Base-by-base conservation (phyloP, 148 eudicot species). In the Rhododendron vialii region DNA sequence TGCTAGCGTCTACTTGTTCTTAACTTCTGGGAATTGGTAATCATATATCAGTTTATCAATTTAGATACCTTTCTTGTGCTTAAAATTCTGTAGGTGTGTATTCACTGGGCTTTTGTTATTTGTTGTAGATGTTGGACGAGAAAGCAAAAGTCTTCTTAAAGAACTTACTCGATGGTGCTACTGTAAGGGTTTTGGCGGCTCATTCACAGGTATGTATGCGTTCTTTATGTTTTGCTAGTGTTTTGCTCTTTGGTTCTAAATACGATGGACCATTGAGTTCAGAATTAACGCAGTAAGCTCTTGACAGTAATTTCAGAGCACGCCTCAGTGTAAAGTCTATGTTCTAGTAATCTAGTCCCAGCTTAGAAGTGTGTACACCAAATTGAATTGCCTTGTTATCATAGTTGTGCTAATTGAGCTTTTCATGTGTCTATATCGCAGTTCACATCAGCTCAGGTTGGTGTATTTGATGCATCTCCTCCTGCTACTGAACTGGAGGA, bases 91-190 rank as follows among this genome's bases (percentile, higher is more conserved):
- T 51, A 75, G 33, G 14, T 75, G 24, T 65, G 33, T 5, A 33
- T 36, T 65, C 20, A 22, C 43, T 51, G 81, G 11, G 30, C 33
- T 75, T 28, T 59, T 61, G 13, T 69, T 51, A 15, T 80, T 73
- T 74, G 47, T 38, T 38, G 2, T 36, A 38, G 45, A 15, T 75
- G 93, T 82, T 85, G 86, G 93, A 90, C 82, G 90, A 88, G 86
- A 84, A 89, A 78, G 77, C 89, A n/a, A 88, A 69, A 50, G 18
- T 73, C 61, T 75, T 90, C 65, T 80, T 89, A 30, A 88, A 86
- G 88, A 82, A 80, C 36, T 82, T 89, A 81, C 86, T 90, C 41
- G 92, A 89, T 75, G 85, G 88, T 63, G 89, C 88, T 48, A 48
- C 90, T 41, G 81, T 79, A 86, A 86, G 85, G n/a, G 81, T 87